Conservation (phyloP, 225 moss, liverwort and hornwort genomes). For the Bryoerythrophyllum caledonicum region DNA sequence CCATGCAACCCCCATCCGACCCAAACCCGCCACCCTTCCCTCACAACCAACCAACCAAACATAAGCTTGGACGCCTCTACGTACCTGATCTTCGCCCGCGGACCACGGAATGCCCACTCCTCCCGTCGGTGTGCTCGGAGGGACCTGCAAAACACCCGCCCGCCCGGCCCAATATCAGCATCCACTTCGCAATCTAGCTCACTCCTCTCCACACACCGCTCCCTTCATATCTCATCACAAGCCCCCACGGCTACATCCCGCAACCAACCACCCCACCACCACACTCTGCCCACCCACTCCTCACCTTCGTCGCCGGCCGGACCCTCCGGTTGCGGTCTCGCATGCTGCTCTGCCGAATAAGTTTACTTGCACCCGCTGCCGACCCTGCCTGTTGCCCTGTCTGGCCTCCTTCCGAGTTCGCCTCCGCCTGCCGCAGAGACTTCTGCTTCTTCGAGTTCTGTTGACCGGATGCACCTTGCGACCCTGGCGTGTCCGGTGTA, state of each 20-base stretch:
- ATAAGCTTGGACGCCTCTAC: neutral
- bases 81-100: constrained; percentile 80
- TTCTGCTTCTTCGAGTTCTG: constrained; percentile 66
- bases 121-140: constrained; percentile 57
- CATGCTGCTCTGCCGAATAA: constrained; percentile 66
- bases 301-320: constrained; percentile 67
- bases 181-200: neutral
- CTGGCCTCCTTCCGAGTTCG: constrained; percentile 48
- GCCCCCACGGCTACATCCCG: neutral
- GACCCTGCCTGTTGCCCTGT: constrained; percentile 40
- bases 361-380: constrained; percentile 47
- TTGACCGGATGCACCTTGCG: constrained; percentile 61
- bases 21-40: neutral
- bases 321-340: constrained; percentile 72
- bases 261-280: neutral
- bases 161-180: constrained; percentile 7
- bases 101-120: constrained; percentile 88
- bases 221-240: neutral
- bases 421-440: constrained; percentile 55
- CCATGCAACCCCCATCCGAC: neutral
- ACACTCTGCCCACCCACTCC: neutral
- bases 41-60: neutral
- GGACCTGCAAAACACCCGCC: constrained; percentile 52
- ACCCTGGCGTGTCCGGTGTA: constrained; percentile 66
- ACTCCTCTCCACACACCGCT: no score